Evolutionary conservation across 2,329 filamentous ascomycete species (phyloP), one percentile per base, ranked within the genome.

Genomic region (Microsporum ferrugineum): DNA sequence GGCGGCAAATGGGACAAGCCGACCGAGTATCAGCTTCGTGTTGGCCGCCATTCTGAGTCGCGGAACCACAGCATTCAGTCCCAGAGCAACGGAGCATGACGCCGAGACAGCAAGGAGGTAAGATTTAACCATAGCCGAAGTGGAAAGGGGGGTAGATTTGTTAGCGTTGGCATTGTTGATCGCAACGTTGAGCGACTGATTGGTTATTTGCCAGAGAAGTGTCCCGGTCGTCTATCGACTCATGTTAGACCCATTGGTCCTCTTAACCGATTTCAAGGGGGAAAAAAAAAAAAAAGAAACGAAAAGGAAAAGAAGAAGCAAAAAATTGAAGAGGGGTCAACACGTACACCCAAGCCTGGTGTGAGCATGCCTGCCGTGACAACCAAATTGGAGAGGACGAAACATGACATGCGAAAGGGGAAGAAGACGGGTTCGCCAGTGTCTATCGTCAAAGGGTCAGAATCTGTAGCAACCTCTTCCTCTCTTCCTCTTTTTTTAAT

Each of bases 111-210:
- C 94, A 63, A 96, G 82, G 71, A 88, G 83, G 79, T 97, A 99
- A 58, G 91, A 96, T 75, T 96, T 86, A 64, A 87, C 83, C 64
- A 99, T 86, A 67, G 89, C 88, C 27, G 84, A 83, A 62, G 84
- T 87, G 23, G 88, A 88, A 65, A 97, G 82, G 0, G 92, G 90
- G 2, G 90, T 91, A 43, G 91, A 96, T 76, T 99, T 99, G 82
- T 99, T 99, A 65, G 92, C 90, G 74, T 99, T 99, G 71, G 92
- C 89, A 73, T 85, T 91, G 82, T 99, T 99, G 81, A 99, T 92
- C 67, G 90, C 92, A 33, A 99, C 94, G 73, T 99, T 99, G 68
- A 99, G 86, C 10, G 91, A 96, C 78, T 99, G 94, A 77, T 99
- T 99, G 67, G 88, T 84, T 62, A 96, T 84, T 77, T 99, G 94